phyloP scores from a whole-genome alignment of 192 early-diverging fungal species.

The Coemansia sp. region DNA sequence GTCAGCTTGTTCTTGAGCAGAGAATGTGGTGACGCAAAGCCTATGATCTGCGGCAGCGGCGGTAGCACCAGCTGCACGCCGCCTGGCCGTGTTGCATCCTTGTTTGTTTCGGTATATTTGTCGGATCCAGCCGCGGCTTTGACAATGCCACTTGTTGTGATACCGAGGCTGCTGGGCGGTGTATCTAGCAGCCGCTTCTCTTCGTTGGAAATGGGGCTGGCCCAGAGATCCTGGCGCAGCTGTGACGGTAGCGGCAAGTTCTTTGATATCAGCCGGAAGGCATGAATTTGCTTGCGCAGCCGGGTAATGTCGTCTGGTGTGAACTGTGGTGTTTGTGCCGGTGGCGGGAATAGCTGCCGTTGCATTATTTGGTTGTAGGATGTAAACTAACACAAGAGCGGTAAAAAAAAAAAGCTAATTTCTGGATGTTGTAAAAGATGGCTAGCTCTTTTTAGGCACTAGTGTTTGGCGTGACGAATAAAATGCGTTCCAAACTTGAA shows the following conservation, averaged over 20 bases:
- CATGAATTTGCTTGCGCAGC: slow-evolving; percentile 80
- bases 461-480: no score
- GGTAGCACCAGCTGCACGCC: slow-evolving; percentile 24
- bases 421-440: no score
- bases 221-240: slow-evolving; percentile 71
- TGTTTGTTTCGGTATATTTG: slow-evolving; percentile 3
- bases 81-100: slow-evolving; percentile 1
- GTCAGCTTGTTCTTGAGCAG: slow-evolving; percentile 60
- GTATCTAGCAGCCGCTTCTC: slow-evolving; percentile 48
- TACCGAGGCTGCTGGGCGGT: slow-evolving; percentile 27
- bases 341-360: not conserved
- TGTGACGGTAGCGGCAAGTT: slow-evolving; percentile 76
- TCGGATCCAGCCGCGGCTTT: slow-evolving; percentile 36
- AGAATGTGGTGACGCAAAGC: slow-evolving; percentile 55
- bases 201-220: slow-evolving; percentile 24
- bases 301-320: slow-evolving; percentile 62
- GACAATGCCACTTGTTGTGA: slow-evolving; percentile 54
- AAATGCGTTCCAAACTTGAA: no score
- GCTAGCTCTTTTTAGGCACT: no score
- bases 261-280: slow-evolving; percentile 76
- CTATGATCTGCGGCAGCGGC: slow-evolving; percentile 30
- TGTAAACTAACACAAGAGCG: no score
- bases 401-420: no score
- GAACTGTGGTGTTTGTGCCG: slow-evolving; percentile 28
- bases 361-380: not conserved